Evolutionary conservation across 805 yeast species (phyloP).

Genomic region (Lipomyces chichibuensis): DNA sequence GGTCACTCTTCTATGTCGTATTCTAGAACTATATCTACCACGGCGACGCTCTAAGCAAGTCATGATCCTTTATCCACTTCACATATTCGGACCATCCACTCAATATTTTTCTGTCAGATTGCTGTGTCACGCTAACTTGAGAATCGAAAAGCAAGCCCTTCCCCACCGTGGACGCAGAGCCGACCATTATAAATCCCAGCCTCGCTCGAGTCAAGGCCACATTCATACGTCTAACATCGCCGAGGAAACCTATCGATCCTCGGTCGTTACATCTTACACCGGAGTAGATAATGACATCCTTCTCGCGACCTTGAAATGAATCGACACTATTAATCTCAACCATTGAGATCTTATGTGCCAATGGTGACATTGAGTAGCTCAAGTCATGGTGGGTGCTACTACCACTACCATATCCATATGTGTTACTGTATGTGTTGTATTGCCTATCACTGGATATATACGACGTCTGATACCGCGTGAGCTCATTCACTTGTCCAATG

Average conservation of each 20-base stretch:
- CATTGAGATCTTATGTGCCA: conserved; percentile 48
- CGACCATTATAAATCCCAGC: conserved; percentile 34
- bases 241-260: conserved; percentile 72
- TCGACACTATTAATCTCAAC: conserved; percentile 93
- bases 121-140: neutral
- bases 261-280: conserved; percentile 57
- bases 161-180: neutral
- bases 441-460: neutral
- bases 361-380: conserved; percentile 43
- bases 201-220: conserved; percentile 92
- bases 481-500: conserved; percentile 69
- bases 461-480: conserved; percentile 1
- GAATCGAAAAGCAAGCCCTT: neutral
- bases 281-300: conserved; percentile 87
- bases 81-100: conserved; percentile 1
- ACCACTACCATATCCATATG: neutral
- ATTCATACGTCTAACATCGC: conserved; percentile 93
- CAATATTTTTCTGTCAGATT: neutral
- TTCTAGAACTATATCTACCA: neutral
- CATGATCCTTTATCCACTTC: neutral
- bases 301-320: conserved; percentile 97
- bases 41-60: neutral
- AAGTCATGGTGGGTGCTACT: neutral
- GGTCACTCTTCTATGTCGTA: too few relatives aligned
- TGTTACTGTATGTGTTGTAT: neutral